Conservation (phyloP, 352 stramenopile genomes). For the Pythium angustatum region DNA sequence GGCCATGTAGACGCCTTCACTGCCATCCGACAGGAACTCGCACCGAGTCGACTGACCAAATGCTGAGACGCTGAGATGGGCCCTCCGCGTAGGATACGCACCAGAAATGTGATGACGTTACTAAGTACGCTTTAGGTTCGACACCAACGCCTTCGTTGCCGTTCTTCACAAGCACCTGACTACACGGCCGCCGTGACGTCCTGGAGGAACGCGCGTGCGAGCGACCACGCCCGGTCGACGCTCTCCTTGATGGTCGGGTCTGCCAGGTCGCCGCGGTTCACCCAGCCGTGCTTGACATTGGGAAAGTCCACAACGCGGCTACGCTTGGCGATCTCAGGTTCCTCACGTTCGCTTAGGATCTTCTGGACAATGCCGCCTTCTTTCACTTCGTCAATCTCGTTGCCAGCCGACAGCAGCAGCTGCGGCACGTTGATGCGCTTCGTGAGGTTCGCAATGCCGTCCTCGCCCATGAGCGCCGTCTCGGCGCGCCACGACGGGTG, state of each 20-base stretch:
- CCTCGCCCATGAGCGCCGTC: slow-evolving; percentile 33
- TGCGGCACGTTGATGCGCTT: slow-evolving; percentile 41
- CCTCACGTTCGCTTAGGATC: slow-evolving; percentile 30
- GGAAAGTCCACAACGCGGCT: slow-evolving; percentile 46
- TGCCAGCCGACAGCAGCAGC: slow-evolving; percentile 37
- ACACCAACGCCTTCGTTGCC: too few species aligned
- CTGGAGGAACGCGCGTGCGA: slow-evolving; percentile 19
- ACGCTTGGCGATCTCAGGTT: slow-evolving; percentile 3
- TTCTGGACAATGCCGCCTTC: slow-evolving; percentile 37
- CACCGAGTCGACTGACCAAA: too few species aligned
- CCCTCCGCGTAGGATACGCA: too few species aligned
- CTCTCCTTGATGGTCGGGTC: slow-evolving; percentile 34
- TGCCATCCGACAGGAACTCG: too few species aligned
- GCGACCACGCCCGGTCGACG: slow-evolving; percentile 45
- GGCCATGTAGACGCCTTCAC: too few species aligned
- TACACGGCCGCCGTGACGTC: slow-evolving; percentile 5
- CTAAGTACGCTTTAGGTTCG: too few species aligned
- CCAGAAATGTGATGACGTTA: too few species aligned
- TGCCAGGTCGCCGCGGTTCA: slow-evolving; percentile 56
- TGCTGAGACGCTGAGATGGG: too few species aligned
- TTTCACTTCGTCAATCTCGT: slow-evolving; percentile 45
- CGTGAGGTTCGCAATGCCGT: slow-evolving; percentile 41
- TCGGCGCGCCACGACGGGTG: slow-evolving; percentile 37
- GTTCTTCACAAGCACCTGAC: too few species aligned
- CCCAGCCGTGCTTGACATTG: slow-evolving; percentile 53